Evolutionary conservation across 106 monocot species (phyloP).

Genomic region (Acorus gramineus): DNA sequence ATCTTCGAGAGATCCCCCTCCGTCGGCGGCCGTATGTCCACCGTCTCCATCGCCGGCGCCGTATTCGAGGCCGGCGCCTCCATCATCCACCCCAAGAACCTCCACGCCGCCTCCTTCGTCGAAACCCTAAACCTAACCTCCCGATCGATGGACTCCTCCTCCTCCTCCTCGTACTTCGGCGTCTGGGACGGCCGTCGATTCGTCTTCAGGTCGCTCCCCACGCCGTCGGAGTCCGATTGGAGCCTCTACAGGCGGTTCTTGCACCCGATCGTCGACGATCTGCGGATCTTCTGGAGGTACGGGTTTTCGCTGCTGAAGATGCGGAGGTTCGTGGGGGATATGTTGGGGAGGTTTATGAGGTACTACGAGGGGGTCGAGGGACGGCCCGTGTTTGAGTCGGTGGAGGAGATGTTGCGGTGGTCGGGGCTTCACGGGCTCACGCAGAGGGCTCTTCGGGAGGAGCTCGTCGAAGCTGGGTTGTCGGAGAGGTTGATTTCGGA

Average conservation of each 20-base stretch:
- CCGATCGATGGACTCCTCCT: not conserved
- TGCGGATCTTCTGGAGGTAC: conserved; percentile 50
- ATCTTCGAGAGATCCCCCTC: conserved; percentile 53
- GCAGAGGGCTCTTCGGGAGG: conserved; percentile 58
- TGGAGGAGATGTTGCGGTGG: conserved; percentile 97
- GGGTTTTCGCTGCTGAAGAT: conserved; percentile 74
- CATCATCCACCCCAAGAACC: conserved; percentile 81
- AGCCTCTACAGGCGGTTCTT: conserved; percentile 25
- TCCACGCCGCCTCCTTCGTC: conserved; percentile 61
- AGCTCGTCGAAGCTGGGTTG: conserved; percentile 49
- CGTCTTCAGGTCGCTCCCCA: conserved; percentile 60
- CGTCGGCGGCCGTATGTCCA: conserved; percentile 84
- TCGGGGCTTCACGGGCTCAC: conserved; percentile 62
- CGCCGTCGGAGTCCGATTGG: conserved; percentile 35
- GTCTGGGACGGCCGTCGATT: conserved; percentile 83
- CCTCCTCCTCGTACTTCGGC: conserved; percentile 45
- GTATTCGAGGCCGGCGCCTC: conserved; percentile 85
- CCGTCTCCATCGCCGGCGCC: conserved; percentile 59
- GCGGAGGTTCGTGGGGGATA: conserved; percentile 55
- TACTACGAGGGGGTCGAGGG: conserved; percentile 51
- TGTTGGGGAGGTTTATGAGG: conserved; percentile 47
- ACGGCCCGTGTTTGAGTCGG: conserved; percentile 72
- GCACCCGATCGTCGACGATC: conserved; percentile 29
- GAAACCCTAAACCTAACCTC: conserved; percentile 39
- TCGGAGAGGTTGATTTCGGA: conserved; percentile 60